These are phyloP conservation scores for Pholiota molesta DNA, from an alignment of 768 basidiomycete genomes.

Conservation along the genomic window DNA sequence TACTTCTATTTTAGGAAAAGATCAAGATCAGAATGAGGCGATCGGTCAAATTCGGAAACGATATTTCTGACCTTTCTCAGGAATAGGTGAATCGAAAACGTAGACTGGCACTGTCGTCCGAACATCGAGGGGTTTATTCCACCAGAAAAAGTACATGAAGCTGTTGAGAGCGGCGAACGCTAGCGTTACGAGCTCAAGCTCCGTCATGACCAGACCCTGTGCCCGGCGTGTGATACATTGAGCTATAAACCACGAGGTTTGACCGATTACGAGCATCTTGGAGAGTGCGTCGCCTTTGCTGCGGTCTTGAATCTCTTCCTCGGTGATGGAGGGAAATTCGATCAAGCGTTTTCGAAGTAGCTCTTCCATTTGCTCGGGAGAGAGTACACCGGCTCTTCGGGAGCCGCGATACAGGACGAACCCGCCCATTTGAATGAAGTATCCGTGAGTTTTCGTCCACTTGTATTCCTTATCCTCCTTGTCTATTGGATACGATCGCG, in stretches of 20 bases:
- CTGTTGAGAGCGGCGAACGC: slow-evolving; percentile 34
- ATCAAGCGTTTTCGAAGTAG: slow-evolving; percentile 10
- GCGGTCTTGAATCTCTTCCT: slow-evolving; percentile 20
- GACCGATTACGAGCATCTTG: slow-evolving; percentile 33
- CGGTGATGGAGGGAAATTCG: slow-evolving; percentile 12
- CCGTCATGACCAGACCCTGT: slow-evolving; percentile 29
- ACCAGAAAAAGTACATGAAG: slow-evolving; percentile 37
- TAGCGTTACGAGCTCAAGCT: slow-evolving; percentile 38
- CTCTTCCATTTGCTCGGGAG: slow-evolving; percentile 5
- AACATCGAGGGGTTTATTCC: slow-evolving; percentile 39
- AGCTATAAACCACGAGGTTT: slow-evolving; percentile 36
- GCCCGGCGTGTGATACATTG: slow-evolving; percentile 28
- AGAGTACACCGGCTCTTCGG: neutral
- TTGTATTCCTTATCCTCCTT: neutral
- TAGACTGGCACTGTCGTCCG: slow-evolving; percentile 15
- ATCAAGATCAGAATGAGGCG: neutral
- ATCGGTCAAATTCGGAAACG: neutral
- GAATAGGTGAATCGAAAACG: slow-evolving; percentile 5
- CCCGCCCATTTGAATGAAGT: slow-evolving; percentile 22
- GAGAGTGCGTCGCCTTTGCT: slow-evolving; percentile 35
- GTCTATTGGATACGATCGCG: neutral
- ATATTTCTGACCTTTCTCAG: neutral
- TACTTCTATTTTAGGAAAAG: neutral
- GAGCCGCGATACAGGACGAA: slow-evolving; percentile 8
- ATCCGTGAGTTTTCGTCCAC: slow-evolving; percentile 18